phyloP scores from a whole-genome alignment of 345 rosid species.

The Salix exigua region DNA sequence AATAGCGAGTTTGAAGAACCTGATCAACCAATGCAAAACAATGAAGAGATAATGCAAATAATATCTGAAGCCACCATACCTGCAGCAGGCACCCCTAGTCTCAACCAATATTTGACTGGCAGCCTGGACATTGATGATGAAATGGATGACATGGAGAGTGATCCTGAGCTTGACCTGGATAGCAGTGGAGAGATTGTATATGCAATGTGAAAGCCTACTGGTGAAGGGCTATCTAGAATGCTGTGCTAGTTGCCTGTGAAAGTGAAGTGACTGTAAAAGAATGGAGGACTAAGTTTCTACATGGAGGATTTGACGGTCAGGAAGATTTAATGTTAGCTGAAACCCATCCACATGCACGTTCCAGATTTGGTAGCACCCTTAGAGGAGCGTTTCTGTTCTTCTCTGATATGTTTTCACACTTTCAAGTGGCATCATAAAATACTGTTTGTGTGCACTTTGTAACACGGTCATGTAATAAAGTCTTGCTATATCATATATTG shows the following conservation, averaged over 20 bases:
- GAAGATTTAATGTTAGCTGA: not conserved
- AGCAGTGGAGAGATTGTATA: constrained; percentile 95
- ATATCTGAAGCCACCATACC: constrained; percentile 92
- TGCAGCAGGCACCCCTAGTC: constrained; percentile 59
- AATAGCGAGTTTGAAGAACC: constrained; percentile 68
- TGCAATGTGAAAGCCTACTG: constrained; percentile 52
- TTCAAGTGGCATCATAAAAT: constrained; percentile 7
- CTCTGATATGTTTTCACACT: constrained; percentile 10
- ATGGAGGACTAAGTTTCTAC: not conserved
- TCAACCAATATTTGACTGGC: constrained; percentile 70
- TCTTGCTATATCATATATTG: not conserved
- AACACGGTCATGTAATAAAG: constrained; percentile 5
- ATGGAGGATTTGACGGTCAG: not conserved
- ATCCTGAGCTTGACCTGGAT: constrained; percentile 86
- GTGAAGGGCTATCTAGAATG: not conserved
- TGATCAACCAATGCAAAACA: constrained; percentile 77
- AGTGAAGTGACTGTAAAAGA: not conserved
- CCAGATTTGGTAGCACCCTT: not conserved
- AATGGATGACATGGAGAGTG: constrained; percentile 90
- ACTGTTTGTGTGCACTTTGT: constrained; percentile 9
- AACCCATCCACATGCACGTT: not conserved
- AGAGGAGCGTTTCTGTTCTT: constrained; percentile 10
- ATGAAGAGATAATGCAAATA: constrained; percentile 92
- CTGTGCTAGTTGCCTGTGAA: not conserved
- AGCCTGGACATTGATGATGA: constrained; percentile 86